Base-by-base conservation (phyloP, 2,329 filamentous ascomycete species). In the Trichophyton rubrum region DNA sequence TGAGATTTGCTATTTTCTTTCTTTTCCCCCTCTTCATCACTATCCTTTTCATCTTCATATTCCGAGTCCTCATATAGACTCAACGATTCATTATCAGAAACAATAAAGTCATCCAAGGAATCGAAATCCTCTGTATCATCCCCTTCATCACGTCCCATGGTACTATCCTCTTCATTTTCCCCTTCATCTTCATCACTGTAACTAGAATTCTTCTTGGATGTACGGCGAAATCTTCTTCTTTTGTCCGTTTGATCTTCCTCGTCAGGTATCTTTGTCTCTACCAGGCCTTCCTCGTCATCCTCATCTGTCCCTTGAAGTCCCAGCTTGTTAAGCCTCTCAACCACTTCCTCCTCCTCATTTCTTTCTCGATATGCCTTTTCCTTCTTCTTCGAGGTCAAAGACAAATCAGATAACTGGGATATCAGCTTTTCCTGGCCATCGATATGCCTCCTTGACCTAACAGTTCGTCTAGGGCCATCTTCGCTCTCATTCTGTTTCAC, bases 91-190 rank as follows among this genome's bases (percentile, higher is more conserved):
- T 73, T 69, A 64, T 75, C 72, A 57, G 71, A 72, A 62, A 74
- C 70, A 64, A 76, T 71, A 59, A 75, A 76, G 59, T 71, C 73
- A 30, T 74, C 71, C 38, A 75, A 64, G 47, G 73, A 76, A 61
- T 73, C 67, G 56, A 70, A 71, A 27, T 61, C 62, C 56, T 69
- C 69, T 7, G 49, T 30, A 65, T 72, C 69, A 58, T 70, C 67
- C 17, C 65, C 63, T n/a, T 64, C 64, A 63, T 45, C 57, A 64
- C 55, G 62, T 63, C 24, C 49, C 15, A 13, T 22, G 15, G 27
- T 33, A n/a, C 13, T 33, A 7, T 30, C 27, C 5, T 53, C 49
- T 30, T 30, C 22, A 1, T 51, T 20, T 22, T n/a, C 49, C 33
- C 9, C 49, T 33, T 30, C 22, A 1, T 53, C 11, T 5, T 15